Evolutionary conservation across 208 protist genomes (phyloP), one percentile per base, ranked within the genome.

Genomic region (Leishmania tropica): DNA sequence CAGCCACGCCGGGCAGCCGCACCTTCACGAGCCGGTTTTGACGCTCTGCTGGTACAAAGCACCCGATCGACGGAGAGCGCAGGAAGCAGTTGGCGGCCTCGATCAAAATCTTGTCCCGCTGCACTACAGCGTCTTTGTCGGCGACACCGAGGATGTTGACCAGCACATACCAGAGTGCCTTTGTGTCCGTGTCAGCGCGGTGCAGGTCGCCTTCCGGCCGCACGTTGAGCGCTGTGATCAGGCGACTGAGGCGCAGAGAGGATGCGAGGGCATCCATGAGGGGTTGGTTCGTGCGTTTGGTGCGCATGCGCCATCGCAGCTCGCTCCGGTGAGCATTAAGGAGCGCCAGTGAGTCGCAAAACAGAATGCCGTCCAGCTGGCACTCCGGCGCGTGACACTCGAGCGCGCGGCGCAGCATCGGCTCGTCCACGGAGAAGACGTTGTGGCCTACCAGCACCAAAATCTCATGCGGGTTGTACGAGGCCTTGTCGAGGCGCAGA

Each of bases 101-200:
- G 28, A 76, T 31, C 60, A 96, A 85, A 24, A 97, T 51, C 3
- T 45, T 84, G 47, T 91, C 88, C 0, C 88, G 87, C 84, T 97
- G 94, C 81, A 77, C 82, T 24, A 10, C 70, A 10, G 84, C 47
- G 6, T 80, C 76, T 42, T 85, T 71, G n/a, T 87, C 87, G 0
- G 75, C 72, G 11, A 96, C 45, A 21, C 86, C 85, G 8, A 95
- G 86, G 8, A 83, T 85, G 75, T 91, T 85, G 7, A 96, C 75
- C n/a, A 97, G 87, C 35, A 98, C 95, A 75, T 88, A 91, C 94
- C 95, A 98, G 31, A 98, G 82, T 45, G 87, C 90, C 80, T 92
- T 95, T 2, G 94, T 88, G 86, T 98, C 95, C 21, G 94, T 96
- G 54, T 92, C 90, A 28, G 95, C 95, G 35, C 95, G 89, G 89